phyloP scores from a whole-genome alignment of 1,284 basidiomycete genomes.

The Polyporus tsugae region DNA sequence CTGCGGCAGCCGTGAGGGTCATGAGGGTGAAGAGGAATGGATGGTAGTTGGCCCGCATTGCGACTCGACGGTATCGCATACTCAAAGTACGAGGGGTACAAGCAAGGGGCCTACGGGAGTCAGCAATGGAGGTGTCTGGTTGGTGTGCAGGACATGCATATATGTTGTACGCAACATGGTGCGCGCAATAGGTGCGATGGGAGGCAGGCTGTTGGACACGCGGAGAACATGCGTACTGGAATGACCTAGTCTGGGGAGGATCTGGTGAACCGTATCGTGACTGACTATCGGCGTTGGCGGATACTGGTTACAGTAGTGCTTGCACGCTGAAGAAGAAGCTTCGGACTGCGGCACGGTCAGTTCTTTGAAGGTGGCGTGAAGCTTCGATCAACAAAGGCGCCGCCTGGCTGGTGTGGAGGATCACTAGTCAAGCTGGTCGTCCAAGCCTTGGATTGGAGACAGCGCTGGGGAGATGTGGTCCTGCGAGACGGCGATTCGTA shows the following conservation, averaged over 20 bases:
- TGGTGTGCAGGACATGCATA: constrained; percentile 9
- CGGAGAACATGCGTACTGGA: constrained; percentile 28
- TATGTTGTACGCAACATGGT: constrained; percentile 19
- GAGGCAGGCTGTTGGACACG: constrained; percentile 29
- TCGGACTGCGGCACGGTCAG: constrained; percentile 5
- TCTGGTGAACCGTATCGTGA: neutral
- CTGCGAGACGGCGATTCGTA: too few relatives aligned
- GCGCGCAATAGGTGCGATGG: constrained; percentile 27
- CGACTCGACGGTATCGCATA: constrained; percentile 35
- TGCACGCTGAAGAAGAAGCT: constrained; percentile 1
- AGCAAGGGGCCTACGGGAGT: constrained; percentile 18
- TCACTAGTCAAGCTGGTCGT: too few relatives aligned
- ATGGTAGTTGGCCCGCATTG: constrained; percentile 63
- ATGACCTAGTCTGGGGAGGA: neutral
- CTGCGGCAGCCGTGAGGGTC: constrained; percentile 69
- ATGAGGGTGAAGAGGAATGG: constrained; percentile 76
- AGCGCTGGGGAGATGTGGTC: neutral
- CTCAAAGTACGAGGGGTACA: constrained; percentile 23
- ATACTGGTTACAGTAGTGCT: neutral
- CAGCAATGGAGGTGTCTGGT: constrained; percentile 3
- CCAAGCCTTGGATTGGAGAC: neutral
- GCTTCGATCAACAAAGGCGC: neutral
- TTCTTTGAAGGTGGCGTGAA: constrained; percentile 3
- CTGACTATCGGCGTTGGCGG: neutral
- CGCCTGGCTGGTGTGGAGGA: neutral